Percentiles rank a stretch among this genome's conserved stretches.
These are phyloP conservation scores for Didymella sp. DNA, from an alignment of 2,329 filamentous ascomycete genomes.

Conservation along the genomic window DNA sequence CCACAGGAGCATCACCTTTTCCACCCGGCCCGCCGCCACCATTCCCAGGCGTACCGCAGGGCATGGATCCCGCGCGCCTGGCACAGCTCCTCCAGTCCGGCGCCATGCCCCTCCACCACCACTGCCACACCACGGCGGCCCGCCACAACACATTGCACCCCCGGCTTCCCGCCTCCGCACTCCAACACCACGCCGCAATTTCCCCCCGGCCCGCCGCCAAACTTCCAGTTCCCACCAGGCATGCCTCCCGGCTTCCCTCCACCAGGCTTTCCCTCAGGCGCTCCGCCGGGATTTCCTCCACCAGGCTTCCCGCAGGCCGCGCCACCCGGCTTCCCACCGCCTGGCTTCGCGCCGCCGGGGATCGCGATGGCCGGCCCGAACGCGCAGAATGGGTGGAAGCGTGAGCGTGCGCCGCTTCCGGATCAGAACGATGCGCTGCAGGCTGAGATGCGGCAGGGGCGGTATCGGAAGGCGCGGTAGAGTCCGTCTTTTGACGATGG, in stretches of 20 bases:
- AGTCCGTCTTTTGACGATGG: not conserved
- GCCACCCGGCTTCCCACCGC: constrained; percentile 31
- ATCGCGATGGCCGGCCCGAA: constrained; percentile 16
- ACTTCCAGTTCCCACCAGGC: constrained; percentile 39
- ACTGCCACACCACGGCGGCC: constrained; percentile 35
- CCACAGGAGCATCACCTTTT: constrained; percentile 31
- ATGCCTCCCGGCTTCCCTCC: constrained; percentile 38
- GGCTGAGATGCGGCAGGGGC: constrained; percentile 72
- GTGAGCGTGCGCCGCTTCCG: constrained; percentile 70
- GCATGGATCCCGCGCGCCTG: constrained; percentile 42
- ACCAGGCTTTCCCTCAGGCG: constrained; percentile 19
- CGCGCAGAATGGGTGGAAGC: constrained; percentile 21
- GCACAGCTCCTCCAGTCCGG: constrained; percentile 46
- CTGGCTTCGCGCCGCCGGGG: constrained; percentile 26
- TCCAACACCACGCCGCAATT: constrained; percentile 23
- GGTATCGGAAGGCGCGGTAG: constrained; percentile 51
- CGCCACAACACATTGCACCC: constrained; percentile 28
- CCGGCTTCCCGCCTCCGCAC: constrained; percentile 36
- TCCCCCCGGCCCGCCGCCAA: constrained; percentile 51
- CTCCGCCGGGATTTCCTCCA: constrained; percentile 30
- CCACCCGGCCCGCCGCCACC: constrained; percentile 27
- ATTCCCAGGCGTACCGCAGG: constrained; percentile 29
- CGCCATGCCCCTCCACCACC: constrained; percentile 48
- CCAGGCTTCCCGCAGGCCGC: constrained; percentile 29
- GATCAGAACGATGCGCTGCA: constrained; percentile 84